Evolutionary conservation across 208 protist genomes (phyloP), one percentile per base, ranked within the genome.

Genomic region (Leptomonas pyrrhocoris): DNA sequence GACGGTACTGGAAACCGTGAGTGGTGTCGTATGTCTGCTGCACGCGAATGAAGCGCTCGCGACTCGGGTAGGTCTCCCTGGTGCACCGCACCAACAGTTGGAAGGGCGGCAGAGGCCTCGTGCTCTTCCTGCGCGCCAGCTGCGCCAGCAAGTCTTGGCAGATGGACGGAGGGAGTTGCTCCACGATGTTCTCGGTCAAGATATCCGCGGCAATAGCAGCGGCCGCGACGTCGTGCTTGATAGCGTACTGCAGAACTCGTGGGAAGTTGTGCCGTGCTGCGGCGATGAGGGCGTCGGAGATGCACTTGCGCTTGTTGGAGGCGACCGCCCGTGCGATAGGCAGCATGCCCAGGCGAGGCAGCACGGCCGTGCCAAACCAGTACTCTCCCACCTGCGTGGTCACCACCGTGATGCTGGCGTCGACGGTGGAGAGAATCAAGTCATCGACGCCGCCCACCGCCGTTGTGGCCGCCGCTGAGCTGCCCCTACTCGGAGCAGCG

Each of bases 251-350:
- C 56, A 96, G 73, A 30, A 82, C 42, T 2, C 83, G 79, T 3
- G 87, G 82, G 58, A 96, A 96, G 67, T 73, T 86, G 34, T 56
- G 57, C 4, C 92, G 85, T 13, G 87, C 84, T 8, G 92, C 92
- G n/a, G 92, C 68, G n/a, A 82, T 73, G 3, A 96, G 48, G 27
- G 85, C 89, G 68, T 94, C 88, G 13, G 63, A 46, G 7, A 75
- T 30, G 30, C 75, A 85, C 43, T 79, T 79, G 16, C 79, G 78
- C 76, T 94, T 94, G 0, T 81, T 78, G 13, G 74, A 80, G 31
- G 78, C 77, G 18, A 93, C 73, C 0, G 92, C 92, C 15, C 83
- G 80, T 25, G 85, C 83, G 25, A 94, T 79, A 12, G 89, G 80
- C 30, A 94, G 61, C 50, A 81, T 74, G 15, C 84, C 82, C 18